Conservation (phyloP, 768 basidiomycete genomes). For the Mycena venus region DNA sequence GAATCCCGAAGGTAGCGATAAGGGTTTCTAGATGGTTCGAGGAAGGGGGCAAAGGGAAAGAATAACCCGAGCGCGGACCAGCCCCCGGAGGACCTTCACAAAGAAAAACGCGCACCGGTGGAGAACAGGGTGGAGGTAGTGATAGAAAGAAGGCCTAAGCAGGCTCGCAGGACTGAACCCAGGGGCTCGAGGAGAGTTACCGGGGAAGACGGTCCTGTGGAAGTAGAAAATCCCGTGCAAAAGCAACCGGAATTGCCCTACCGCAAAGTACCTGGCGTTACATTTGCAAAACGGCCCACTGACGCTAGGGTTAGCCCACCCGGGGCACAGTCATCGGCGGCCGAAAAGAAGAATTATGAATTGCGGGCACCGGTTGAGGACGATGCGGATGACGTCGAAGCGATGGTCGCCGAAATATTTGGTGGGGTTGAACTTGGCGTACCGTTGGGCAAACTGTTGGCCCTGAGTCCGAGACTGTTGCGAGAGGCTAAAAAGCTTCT, state of each 20-base stretch:
- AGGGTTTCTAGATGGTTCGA: background rate
- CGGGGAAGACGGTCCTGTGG: too few relatives aligned
- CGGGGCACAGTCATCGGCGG: fast-evolving
- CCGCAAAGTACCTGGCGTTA: background rate
- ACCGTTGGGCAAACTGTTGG: background rate
- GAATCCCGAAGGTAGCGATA: background rate
- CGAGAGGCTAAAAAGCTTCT: too few relatives aligned
- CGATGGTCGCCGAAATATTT: background rate
- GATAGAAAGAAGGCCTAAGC: background rate
- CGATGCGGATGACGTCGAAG: background rate
- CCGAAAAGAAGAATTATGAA: background rate
- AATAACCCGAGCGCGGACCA: background rate
- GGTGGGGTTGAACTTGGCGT: background rate
- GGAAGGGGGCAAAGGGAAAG: background rate
- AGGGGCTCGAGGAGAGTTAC: too few relatives aligned
- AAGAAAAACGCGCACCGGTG: background rate
- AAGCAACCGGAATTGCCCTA: background rate
- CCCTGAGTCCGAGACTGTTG: too few relatives aligned
- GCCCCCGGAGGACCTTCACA: background rate
- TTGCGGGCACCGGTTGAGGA: background rate
- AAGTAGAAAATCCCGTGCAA: too few relatives aligned
- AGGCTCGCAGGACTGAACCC: too few relatives aligned
- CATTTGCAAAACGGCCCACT: background rate
- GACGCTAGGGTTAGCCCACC: background rate
- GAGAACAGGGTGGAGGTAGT: background rate